A percentile compares a stretch with the other conserved stretches of the same genome.
These are phyloP conservation scores for Saccharomycopsis fodiens DNA, from an alignment of 805 yeast genomes.

Conservation along the genomic window DNA sequence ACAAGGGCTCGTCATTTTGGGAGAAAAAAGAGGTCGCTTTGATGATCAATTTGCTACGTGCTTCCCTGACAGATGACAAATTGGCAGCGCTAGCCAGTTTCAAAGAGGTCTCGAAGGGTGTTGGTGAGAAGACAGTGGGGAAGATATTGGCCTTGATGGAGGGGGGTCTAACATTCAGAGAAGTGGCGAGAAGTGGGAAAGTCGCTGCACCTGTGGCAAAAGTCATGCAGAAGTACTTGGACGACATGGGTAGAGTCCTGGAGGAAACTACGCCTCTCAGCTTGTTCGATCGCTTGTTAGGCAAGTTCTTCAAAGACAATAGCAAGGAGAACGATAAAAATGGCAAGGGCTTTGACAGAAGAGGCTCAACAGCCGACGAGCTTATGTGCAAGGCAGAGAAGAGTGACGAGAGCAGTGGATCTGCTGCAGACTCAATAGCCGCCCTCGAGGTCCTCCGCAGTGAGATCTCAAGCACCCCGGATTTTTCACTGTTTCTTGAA, in stretches of 20 bases:
- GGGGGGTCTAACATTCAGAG: slow-evolving; percentile 10
- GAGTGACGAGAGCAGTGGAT: slow-evolving; percentile 1
- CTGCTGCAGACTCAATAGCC: no score
- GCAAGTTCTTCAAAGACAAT: background rate
- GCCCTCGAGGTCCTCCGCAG: slow-evolving; percentile 14
- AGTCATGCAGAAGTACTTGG: slow-evolving; percentile 24
- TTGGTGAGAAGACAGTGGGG: slow-evolving; percentile 51
- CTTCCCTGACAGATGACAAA: slow-evolving; percentile 54
- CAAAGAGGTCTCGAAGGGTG: slow-evolving; percentile 54
- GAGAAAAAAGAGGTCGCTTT: slow-evolving; percentile 60
- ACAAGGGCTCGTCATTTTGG: slow-evolving; percentile 78
- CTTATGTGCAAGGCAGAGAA: no score
- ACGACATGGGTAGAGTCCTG: slow-evolving; percentile 22
- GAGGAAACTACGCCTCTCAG: background rate
- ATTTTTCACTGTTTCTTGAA: slow-evolving; percentile 28
- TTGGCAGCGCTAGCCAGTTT: slow-evolving; percentile 53
- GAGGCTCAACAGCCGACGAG: no score
- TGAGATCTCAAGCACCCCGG: slow-evolving; percentile 13
- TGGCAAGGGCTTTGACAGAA: no score
- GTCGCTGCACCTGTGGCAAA: background rate
- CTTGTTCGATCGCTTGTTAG: no score
- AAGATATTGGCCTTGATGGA: slow-evolving; percentile 24
- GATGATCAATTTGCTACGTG: slow-evolving; percentile 57
- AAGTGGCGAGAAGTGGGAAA: slow-evolving; percentile 1
- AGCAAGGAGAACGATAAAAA: background rate